phyloP scores from a whole-genome alignment of 1,284 basidiomycete species.

The Trametes pubescens region DNA sequence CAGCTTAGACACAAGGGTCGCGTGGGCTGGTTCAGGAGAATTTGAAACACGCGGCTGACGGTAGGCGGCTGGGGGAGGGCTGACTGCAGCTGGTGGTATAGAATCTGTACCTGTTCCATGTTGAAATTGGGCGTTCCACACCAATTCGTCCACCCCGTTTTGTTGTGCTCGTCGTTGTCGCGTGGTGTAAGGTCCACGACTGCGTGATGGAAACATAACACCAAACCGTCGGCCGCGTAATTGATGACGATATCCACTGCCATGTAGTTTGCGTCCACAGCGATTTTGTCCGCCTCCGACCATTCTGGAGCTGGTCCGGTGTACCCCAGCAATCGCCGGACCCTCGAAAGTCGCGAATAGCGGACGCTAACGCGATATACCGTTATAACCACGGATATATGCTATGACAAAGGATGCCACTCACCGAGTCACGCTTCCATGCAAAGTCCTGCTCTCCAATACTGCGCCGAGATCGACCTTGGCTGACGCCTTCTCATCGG shows the following conservation, averaged over 20 bases:
- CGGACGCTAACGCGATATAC: conserved; percentile 61
- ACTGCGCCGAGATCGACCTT: conserved; percentile 81
- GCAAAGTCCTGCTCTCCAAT: conserved; percentile 81
- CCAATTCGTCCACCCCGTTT: conserved; percentile 93
- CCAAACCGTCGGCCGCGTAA: conserved; percentile 90
- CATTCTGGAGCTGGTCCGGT: conserved; percentile 60
- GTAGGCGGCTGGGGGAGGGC: conserved; percentile 58
- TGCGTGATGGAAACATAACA: conserved; percentile 96
- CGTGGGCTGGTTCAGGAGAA: conserved; percentile 63
- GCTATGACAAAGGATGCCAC: conserved; percentile 37
- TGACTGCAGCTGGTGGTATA: conserved; percentile 64
- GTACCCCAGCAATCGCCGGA: conserved; percentile 74
- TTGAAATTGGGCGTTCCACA: conserved; percentile 82
- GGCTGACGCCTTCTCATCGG: conserved; percentile 85
- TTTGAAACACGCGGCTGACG: conserved; percentile 82
- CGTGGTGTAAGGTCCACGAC: conserved; percentile 77
- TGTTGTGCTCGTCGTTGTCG: conserved; percentile 84
- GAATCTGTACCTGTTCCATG: conserved; percentile 61
- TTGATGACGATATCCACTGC: conserved; percentile 94
- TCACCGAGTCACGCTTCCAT: conserved; percentile 92
- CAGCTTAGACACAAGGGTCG: conserved; percentile 82
- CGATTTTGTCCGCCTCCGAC: conserved; percentile 72
- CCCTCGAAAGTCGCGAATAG: conserved; percentile 74
- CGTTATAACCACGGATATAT: conserved; percentile 16
- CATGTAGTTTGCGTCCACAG: conserved; percentile 84